Evolutionary conservation across 2,329 filamentous ascomycete species (phyloP).

Genomic region (Colletotrichum godetiae): DNA sequence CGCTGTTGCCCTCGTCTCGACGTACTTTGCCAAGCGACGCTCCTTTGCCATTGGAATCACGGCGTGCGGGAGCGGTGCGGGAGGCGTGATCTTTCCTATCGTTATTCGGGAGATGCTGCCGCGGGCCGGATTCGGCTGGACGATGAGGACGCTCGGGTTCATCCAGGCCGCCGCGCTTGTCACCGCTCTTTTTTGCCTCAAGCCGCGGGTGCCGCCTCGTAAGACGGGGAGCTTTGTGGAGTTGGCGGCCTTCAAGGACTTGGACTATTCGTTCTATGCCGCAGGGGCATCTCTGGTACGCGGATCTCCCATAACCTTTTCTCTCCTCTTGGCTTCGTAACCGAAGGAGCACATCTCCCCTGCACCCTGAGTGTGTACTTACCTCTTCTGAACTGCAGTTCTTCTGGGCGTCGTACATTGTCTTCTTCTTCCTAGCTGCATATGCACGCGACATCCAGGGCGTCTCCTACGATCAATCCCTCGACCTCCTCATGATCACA

Average conservation of each 20-base stretch:
- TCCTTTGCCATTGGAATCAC: slow-evolving; percentile 68
- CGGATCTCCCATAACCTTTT: slow-evolving; percentile 5
- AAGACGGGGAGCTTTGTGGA: slow-evolving; percentile 57
- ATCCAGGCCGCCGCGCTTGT: slow-evolving; percentile 78
- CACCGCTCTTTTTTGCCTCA: slow-evolving; percentile 57
- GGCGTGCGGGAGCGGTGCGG: slow-evolving; percentile 65
- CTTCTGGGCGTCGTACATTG: neutral
- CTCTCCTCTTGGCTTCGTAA: slow-evolving; percentile 38
- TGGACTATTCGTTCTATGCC: slow-evolving; percentile 47
- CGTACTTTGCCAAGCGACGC: slow-evolving; percentile 66
- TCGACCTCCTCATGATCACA: slow-evolving; percentile 50
- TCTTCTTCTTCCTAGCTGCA: neutral
- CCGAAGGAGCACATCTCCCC: neutral
- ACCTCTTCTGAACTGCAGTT: neutral
- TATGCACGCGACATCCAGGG: slow-evolving; percentile 38
- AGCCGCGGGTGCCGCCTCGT: slow-evolving; percentile 37
- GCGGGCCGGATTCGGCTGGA: slow-evolving; percentile 67
- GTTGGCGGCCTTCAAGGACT: slow-evolving; percentile 48
- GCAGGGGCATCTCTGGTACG: slow-evolving; percentile 46
- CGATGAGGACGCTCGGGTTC: slow-evolving; percentile 70
- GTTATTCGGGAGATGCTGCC: slow-evolving; percentile 64
- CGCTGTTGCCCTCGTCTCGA: slow-evolving; percentile 66
- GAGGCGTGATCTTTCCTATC: slow-evolving; percentile 63
- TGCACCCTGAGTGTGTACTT: neutral
- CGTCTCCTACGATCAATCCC: slow-evolving; percentile 48